Evolutionary conservation across 768 basidiomycete species (phyloP), one percentile per base, ranked within the genome.

Genomic region (Suillus variegatus): DNA sequence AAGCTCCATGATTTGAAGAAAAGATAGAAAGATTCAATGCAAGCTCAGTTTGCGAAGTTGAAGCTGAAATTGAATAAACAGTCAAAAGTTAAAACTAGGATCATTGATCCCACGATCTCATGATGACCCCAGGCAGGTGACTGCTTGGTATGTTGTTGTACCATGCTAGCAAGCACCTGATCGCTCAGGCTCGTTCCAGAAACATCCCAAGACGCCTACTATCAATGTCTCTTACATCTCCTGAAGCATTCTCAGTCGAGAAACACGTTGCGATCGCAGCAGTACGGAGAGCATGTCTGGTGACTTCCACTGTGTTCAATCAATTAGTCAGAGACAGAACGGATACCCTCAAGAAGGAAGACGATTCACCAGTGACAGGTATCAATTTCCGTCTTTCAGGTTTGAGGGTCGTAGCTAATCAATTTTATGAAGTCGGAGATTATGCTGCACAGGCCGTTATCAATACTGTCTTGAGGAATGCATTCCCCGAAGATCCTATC

Each of bases 361-460:
- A 99, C 81, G 95, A 95, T 76, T 91, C 90, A 2, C 94, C 94
- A 12, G 94, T 97, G 1, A 96, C 94, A 14, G 90, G 93, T 91
- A 66, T 60, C 82, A 69, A 49, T 16, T 9, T 46, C 49, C 40
- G 56, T 56, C 25, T 1, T 63, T 32, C 40, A 38, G 54, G 47
- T 18, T 61, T 40, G 12, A 60, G 36, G 54, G 46, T 63, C 64
- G 60, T 65, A 46, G 32, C 51, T 43, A 36, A 38, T 40, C 35
- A 22, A 1, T 44, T 16, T 62, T 13, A 32, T 70, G 4, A 69
- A 96, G 95, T 97, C 25, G 97, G 92, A 44, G 97, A 99, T 78
- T 95, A 90, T 76, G 86, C 96, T 4, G 93, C 96, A 0, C 97
- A 99, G 74, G 94, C 96, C 0, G 87, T 99, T 49, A 89, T 99